Evolutionary conservation across 1,284 basidiomycete genomes (phyloP).

Genomic region (Moesziomyces globuligerus): DNA sequence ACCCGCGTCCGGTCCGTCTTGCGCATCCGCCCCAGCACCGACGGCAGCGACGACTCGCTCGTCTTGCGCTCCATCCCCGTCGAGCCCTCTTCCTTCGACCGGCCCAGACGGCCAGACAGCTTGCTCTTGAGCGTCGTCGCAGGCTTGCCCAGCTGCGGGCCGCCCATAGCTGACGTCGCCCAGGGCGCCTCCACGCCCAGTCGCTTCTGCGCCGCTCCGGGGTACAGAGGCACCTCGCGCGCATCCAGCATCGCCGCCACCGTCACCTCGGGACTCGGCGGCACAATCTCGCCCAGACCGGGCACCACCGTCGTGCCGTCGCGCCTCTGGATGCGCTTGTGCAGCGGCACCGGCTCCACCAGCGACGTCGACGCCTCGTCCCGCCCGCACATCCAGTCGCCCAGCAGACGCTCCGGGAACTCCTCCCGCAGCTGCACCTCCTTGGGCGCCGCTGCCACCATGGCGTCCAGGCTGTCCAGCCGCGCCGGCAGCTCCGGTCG

Average conservation of each 20-base stretch:
- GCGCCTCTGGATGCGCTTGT: slow-evolving; percentile 15
- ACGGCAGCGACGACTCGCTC: slow-evolving; percentile 13
- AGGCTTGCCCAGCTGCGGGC: neutral
- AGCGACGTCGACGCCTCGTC: neutral
- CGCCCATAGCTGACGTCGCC: neutral
- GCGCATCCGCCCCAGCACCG: slow-evolving; percentile 11
- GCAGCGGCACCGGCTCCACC: slow-evolving; percentile 27
- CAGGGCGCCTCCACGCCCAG: slow-evolving; percentile 11
- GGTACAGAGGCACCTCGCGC: slow-evolving; percentile 10
- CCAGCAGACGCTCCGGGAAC: slow-evolving; percentile 34
- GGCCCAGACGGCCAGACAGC: slow-evolving; percentile 21
- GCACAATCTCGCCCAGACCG: slow-evolving; percentile 39
- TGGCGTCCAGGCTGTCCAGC: slow-evolving; percentile 23
- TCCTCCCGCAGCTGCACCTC: slow-evolving; percentile 23
- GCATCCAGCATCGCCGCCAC: neutral
- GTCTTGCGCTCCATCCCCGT: slow-evolving; percentile 6
- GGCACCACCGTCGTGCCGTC: slow-evolving; percentile 24
- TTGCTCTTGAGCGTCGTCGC: slow-evolving; percentile 22
- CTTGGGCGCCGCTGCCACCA: slow-evolving; percentile 33
- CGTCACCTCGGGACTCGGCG: slow-evolving; percentile 22
- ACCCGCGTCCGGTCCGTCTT: slow-evolving; percentile 3
- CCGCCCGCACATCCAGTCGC: slow-evolving; percentile 28
- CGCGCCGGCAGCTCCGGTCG: slow-evolving; percentile 22
- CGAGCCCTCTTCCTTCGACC: neutral
- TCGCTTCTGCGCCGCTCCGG: slow-evolving; percentile 12